Evolutionary conservation across 495 filamentous ascomycete species (phyloP).

Genomic region (Hypoxylon lienhwacheense): DNA sequence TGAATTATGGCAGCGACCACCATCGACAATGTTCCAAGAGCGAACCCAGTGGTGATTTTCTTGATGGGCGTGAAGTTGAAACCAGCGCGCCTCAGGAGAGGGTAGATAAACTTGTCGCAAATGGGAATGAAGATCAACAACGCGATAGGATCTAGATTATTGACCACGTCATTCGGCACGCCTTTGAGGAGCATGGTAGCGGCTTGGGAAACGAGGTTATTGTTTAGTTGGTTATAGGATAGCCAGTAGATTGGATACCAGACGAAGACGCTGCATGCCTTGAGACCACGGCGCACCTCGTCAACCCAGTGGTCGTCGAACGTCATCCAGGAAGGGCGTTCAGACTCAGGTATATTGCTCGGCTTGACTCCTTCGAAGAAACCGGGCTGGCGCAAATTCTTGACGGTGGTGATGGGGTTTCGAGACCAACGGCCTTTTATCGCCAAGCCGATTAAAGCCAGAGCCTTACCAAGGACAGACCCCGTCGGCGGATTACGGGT

Average conservation of each 20-base stretch:
- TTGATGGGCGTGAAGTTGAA: constrained; percentile 74
- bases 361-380: constrained; percentile 72
- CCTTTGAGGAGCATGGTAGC: constrained; percentile 69
- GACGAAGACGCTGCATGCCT: constrained; percentile 68
- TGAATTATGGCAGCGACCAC: constrained; percentile 66
- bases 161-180: constrained; percentile 77
- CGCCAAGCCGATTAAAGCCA: constrained; percentile 57
- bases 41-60: constrained; percentile 70
- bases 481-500: constrained; percentile 59
- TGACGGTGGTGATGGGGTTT: constrained; percentile 57
- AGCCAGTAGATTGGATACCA: constrained; percentile 62
- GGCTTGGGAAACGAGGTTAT: constrained; percentile 77
- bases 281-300: constrained; percentile 67
- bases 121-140: constrained; percentile 81
- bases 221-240: constrained; percentile 53
- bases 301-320: constrained; percentile 78
- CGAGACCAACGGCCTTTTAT: constrained; percentile 67
- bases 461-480: constrained; percentile 62
- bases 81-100: constrained; percentile 60
- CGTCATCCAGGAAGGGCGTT: constrained; percentile 64
- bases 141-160: constrained; percentile 75
- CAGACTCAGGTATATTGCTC: constrained; percentile 49
- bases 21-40: constrained; percentile 63
- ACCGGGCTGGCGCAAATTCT: constrained; percentile 54
- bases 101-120: constrained; percentile 70